A percentile compares a stretch with the other conserved stretches of the same genome.
These are phyloP conservation scores for Lophiotrema nucula DNA, from an alignment of 495 filamentous ascomycete species.

Conservation along the genomic window DNA sequence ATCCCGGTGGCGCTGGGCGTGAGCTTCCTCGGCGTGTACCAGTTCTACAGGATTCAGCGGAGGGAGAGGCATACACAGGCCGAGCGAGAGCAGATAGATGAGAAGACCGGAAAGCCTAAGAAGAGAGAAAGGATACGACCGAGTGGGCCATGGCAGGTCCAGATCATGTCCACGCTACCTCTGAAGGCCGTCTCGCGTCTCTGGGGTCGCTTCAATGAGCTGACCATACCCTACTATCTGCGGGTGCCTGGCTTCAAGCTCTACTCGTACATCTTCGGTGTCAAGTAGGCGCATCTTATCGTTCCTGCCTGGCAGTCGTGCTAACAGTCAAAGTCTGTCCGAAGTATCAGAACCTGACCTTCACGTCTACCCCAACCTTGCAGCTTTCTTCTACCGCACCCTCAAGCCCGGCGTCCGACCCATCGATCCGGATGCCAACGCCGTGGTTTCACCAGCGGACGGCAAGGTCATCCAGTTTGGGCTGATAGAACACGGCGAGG, in stretches of 20 bases:
- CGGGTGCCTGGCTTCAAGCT: constrained; percentile 93
- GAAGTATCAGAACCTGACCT: constrained; percentile 88
- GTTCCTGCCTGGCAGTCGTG: background rate
- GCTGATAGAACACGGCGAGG: constrained; percentile 83
- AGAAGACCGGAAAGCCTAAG: constrained; percentile 46
- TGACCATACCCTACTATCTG: constrained; percentile 84
- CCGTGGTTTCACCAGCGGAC: constrained; percentile 83
- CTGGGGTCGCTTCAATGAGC: constrained; percentile 95
- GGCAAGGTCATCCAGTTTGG: constrained; percentile 90
- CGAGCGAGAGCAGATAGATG: constrained; percentile 48
- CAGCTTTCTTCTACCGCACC: constrained; percentile 94
- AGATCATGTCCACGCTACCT: constrained; percentile 93
- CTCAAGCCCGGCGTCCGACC: constrained; percentile 89
- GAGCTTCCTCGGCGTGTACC: constrained; percentile 76
- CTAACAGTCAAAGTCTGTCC: constrained; percentile 54
- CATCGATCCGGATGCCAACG: constrained; percentile 73
- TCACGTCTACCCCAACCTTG: constrained; percentile 84
- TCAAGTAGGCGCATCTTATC: constrained; percentile 57
- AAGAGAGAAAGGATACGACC: constrained; percentile 71
- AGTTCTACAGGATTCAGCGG: constrained; percentile 68
- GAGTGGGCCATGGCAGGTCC: constrained; percentile 91
- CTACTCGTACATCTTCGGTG: constrained; percentile 89
- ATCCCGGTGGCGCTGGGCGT: constrained; percentile 91
- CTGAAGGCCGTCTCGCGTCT: constrained; percentile 88
- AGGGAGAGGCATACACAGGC: constrained; percentile 54